Evolutionary conservation across 164 flowering plant genomes (phyloP).

Genomic region (Magnolia officinalis): DNA sequence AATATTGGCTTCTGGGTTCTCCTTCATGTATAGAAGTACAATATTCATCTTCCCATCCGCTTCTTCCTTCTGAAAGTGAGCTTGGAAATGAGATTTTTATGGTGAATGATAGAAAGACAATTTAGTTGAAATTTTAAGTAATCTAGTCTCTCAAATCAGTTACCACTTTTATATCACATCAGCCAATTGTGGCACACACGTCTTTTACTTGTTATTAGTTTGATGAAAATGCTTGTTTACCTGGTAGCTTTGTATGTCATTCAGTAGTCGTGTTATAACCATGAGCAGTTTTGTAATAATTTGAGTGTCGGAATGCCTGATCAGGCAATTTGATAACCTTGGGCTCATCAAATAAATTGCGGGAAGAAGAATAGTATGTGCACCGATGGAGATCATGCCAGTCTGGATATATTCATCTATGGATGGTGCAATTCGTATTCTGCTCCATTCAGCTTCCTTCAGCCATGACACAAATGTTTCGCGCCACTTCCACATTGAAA

Average conservation of each 20-base stretch:
- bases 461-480: constrained; percentile 2
- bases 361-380: not conserved
- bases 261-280: constrained; percentile 32
- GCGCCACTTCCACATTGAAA: not conserved
- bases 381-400: not conserved
- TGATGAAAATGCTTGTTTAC: not conserved
- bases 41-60: constrained; percentile 35
- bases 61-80: constrained; percentile 35
- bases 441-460: constrained; percentile 8
- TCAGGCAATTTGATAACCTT: not conserved
- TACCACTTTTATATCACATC: no score
- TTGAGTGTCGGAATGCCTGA: not conserved
- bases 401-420: not conserved
- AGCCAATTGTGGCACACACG: not conserved
- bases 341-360: constrained; percentile 1
- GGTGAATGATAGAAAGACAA: not conserved
- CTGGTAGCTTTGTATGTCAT: constrained; percentile 19
- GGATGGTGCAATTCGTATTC: not conserved
- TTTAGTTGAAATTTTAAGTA: no score
- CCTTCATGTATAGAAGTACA: constrained; percentile 27
- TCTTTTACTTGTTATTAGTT: not conserved
- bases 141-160: not conserved
- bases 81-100: not conserved
- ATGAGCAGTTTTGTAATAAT: constrained; percentile 32
- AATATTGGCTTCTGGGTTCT: constrained; percentile 27